phyloP scores from a whole-genome alignment of 2,329 filamentous ascomycete genomes.

The Ophiostoma tasmaniense region DNA sequence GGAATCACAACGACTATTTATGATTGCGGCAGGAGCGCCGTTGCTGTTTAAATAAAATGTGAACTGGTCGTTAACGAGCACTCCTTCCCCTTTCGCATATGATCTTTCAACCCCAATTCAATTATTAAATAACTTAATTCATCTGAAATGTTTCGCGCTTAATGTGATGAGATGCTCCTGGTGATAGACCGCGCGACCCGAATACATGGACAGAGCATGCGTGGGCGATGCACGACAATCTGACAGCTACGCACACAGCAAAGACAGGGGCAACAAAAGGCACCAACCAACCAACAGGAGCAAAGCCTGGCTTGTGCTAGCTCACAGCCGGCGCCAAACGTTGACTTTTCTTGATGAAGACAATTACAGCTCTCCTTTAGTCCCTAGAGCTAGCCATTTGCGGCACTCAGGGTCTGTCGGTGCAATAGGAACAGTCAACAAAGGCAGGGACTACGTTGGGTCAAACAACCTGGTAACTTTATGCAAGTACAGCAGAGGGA shows the following conservation, averaged over 20 bases:
- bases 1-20: conserved; percentile 4
- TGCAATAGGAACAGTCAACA: neutral
- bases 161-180: neutral
- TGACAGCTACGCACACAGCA: neutral
- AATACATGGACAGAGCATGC: neutral
- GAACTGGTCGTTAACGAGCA: neutral
- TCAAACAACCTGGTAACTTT: neutral
- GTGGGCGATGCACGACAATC: neutral
- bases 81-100: neutral
- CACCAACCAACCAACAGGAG: neutral
- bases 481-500: neutral
- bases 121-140: neutral
- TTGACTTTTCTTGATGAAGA: too few relatives aligned
- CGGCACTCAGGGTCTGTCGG: neutral
- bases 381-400: neutral
- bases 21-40: neutral
- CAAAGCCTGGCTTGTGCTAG: neutral
- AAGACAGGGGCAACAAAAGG: neutral
- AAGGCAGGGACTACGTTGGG: neutral
- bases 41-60: neutral
- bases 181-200: neutral
- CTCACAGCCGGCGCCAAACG: neutral
- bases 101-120: neutral
- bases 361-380: too few relatives aligned
- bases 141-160: neutral